Percentiles rank a stretch among this genome's conserved stretches.
These are phyloP conservation scores for Tulasnella sp. DNA, from an alignment of 768 basidiomycete genomes.

Conservation along the genomic window DNA sequence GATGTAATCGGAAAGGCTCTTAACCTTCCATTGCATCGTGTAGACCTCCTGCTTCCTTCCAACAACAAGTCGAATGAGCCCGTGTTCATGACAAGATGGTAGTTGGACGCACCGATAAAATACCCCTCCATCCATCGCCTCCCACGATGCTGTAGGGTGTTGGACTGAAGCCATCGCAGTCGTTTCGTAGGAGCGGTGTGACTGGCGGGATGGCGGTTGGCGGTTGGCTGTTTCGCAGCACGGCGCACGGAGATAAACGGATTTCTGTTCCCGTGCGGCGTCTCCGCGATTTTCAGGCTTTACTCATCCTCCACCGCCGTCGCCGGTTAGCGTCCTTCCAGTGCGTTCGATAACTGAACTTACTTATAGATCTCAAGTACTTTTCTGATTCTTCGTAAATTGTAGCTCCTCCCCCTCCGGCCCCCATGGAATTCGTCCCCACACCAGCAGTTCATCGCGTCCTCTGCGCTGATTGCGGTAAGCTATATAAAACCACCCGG, in stretches of 20 bases:
- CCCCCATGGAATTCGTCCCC: conserved; percentile 71
- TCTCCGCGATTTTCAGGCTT: conserved; percentile 16
- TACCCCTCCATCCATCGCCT: conserved; percentile 80
- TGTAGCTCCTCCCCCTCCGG: background rate
- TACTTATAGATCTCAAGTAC: background rate
- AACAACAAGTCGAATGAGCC: background rate
- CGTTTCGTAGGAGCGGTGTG: background rate
- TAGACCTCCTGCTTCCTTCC: conserved; percentile 68
- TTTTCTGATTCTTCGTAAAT: conserved; percentile 34
- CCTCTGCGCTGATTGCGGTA: conserved; percentile 86
- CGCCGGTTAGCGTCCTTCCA: background rate
- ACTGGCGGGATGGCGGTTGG: conserved; percentile 23
- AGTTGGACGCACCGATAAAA: conserved; percentile 59
- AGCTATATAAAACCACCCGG: conserved; percentile 29
- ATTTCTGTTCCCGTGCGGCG: background rate
- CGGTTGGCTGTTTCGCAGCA: conserved; percentile 3
- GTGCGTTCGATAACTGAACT: background rate
- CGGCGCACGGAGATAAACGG: background rate
- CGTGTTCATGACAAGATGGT: background rate
- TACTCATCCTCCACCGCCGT: conserved; percentile 23
- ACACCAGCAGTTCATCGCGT: conserved; percentile 74
- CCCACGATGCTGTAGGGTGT: conserved; percentile 81
- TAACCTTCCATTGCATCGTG: conserved; percentile 69
- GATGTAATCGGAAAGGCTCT: conserved; percentile 72
- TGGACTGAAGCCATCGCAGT: conserved; percentile 23